Conservation (phyloP, 495 filamentous ascomycete genomes). For the Lepidopterella palustris region DNA sequence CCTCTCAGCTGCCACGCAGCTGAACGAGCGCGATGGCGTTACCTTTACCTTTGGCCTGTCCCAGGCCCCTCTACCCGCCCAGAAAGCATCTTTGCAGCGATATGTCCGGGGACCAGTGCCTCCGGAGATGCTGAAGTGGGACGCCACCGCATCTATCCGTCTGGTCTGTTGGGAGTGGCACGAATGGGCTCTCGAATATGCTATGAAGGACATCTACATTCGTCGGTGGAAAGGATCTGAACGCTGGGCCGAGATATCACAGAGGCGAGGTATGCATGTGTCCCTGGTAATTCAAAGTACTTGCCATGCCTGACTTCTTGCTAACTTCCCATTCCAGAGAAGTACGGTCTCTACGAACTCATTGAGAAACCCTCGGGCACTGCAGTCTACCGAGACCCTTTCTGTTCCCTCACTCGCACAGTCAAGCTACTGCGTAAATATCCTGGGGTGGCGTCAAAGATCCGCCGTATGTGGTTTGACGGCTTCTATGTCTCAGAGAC, state of each 20-base stretch:
- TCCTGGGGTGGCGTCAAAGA: constrained; percentile 41
- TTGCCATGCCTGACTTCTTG: not conserved
- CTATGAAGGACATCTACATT: constrained; percentile 45
- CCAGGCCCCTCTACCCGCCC: constrained; percentile 41
- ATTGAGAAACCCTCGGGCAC: constrained; percentile 37
- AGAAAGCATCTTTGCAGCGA: constrained; percentile 39
- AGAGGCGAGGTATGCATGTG: constrained; percentile 24
- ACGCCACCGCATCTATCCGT: constrained; percentile 41
- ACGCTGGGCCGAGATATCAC: constrained; percentile 38
- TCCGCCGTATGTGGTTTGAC: constrained; percentile 50
- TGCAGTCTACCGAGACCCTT: constrained; percentile 49
- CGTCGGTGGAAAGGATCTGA: constrained; percentile 48
- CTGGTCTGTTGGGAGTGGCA: constrained; percentile 47
- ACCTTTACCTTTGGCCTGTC: constrained; percentile 48
- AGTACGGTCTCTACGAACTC: constrained; percentile 38
- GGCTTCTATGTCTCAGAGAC: constrained; percentile 48
- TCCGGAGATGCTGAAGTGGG: constrained; percentile 46
- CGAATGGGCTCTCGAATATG: constrained; percentile 46
- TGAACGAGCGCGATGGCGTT: constrained; percentile 39
- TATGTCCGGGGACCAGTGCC: constrained; percentile 46
- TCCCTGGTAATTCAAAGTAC: not conserved
- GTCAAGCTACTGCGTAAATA: constrained; percentile 39
- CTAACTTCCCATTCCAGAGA: constrained; percentile 16
- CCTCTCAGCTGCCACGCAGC: constrained; percentile 42
- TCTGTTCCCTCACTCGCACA: constrained; percentile 42